These are phyloP conservation scores for Stagonosporopsis vannaccii DNA, from an alignment of 2,329 filamentous ascomycete species.

Conservation along the genomic window DNA sequence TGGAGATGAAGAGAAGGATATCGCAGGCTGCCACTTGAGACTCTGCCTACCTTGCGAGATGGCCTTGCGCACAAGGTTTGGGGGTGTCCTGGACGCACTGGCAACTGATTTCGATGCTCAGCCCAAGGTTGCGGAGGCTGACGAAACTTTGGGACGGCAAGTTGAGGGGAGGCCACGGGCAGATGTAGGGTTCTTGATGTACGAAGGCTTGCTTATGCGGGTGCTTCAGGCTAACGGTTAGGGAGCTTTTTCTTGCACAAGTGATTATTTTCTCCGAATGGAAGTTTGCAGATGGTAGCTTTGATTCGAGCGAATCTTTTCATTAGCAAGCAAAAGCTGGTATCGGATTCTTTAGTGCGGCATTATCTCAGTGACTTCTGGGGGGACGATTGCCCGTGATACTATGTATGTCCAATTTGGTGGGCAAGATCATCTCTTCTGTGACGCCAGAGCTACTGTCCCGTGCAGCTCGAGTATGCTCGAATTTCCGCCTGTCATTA, in stretches of 20 bases:
- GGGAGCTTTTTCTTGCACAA: background rate
- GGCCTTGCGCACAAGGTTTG: slow-evolving; percentile 15
- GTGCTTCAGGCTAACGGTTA: background rate
- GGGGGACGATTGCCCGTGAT: no score
- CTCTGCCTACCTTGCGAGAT: slow-evolving; percentile 33
- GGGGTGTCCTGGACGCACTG: slow-evolving; percentile 20
- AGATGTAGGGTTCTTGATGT: slow-evolving; percentile 38
- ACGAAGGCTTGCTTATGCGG: slow-evolving; percentile 33
- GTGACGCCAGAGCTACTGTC: background rate
- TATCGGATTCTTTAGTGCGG: no score
- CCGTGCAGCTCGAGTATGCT: background rate
- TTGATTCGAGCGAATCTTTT: background rate
- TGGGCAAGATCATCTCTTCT: background rate
- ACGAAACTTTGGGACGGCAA: slow-evolving; percentile 4
- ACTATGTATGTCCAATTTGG: background rate
- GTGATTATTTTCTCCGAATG: background rate
- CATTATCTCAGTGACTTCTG: background rate
- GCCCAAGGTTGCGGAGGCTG: slow-evolving; percentile 26
- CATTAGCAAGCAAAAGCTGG: no score
- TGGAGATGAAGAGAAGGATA: slow-evolving; percentile 11
- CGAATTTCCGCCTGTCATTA: no score
- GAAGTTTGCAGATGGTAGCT: background rate
- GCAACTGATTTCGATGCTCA: slow-evolving; percentile 21
- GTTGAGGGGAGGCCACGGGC: slow-evolving; percentile 24
- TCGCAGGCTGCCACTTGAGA: slow-evolving; percentile 37